Evolutionary conservation across 2,329 filamentous ascomycete species (phyloP), one percentile per base, ranked within the genome.

Genomic region (Trichoderma koningii): DNA sequence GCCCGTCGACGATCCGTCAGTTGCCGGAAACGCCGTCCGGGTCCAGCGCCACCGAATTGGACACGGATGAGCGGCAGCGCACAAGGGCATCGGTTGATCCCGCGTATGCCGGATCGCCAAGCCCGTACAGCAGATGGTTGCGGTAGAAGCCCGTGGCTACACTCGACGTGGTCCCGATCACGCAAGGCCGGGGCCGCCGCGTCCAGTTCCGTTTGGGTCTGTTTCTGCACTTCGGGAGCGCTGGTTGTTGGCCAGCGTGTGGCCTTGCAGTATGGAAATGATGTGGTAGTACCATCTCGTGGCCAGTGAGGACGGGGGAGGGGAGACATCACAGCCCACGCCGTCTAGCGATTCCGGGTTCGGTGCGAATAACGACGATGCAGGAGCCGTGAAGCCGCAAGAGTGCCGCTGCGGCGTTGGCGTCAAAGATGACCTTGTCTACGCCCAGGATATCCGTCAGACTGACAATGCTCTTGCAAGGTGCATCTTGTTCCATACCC

Each of bases 281-380:
- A n/a, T n/a, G n/a, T n/a, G n/a, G n/a, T n/a, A n/a, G n/a, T 72
- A 73, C 71, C 71, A 72, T 50, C 70, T 68, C 1, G 68, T 66
- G 1, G 69, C 67, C 23, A 71, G 70, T 28, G 28, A 28, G 7
- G 71, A 64, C 10, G 48, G 44, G 1, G 71, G 64, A 17, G 68
- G 51, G 5, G 67, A 5, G 7, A 7, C 48, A 5, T 44, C 3
- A 69, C 63, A 3, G 55, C 47, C 69, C 69, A 69, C 4, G 71
- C 70, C 28, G 9, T 69, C 42, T 23, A 57, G 30, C 56, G 51
- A 38, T 66, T 64, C 38, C 51, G 44, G 17, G 69, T 69, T 3
- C 66, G 51, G 57, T 68, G 68, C 60, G 67, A 67, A 45, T 67
- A 9, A 64, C 68, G 7, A 73, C 72, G 21, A 73, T 71, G 14